Conservation (phyloP, 2,329 filamentous ascomycete genomes). For the Fusarium temperatum region DNA sequence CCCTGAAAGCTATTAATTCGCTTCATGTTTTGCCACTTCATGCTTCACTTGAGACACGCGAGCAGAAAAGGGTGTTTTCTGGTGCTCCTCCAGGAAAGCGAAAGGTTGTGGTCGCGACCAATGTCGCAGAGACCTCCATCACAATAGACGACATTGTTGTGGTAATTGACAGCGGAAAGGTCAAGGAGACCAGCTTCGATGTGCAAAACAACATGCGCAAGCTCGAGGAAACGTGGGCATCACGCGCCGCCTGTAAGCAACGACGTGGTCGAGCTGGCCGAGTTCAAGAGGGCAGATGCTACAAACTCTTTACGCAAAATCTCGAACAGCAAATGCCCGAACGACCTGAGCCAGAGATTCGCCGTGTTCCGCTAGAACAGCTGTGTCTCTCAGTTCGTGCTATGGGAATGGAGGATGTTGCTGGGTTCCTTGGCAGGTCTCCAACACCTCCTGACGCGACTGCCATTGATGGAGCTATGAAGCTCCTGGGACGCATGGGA, state of each 20-base stretch:
- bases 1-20: conserved; percentile 69
- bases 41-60: conserved; percentile 86
- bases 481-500: conserved; percentile 83
- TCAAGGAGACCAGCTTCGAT: conserved; percentile 97
- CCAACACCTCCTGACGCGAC: conserved; percentile 87
- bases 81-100: conserved; percentile 79
- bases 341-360: conserved; percentile 91
- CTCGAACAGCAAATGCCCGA: conserved; percentile 88
- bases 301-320: conserved; percentile 91
- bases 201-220: conserved; percentile 92
- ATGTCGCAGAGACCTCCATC: conserved; percentile 97
- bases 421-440: conserved; percentile 82
- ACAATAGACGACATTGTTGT: conserved; percentile 98
- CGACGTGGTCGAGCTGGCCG: conserved; percentile 91
- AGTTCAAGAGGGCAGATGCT: conserved; percentile 90
- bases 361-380: conserved; percentile 91
- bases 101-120: conserved; percentile 94
- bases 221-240: conserved; percentile 95
- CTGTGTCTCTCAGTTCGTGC: conserved; percentile 93
- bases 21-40: conserved; percentile 88
- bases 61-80: conserved; percentile 88
- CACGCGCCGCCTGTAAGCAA: conserved; percentile 92
- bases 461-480: conserved; percentile 87
- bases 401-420: conserved; percentile 89
- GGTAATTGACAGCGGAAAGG: conserved; percentile 92